Evolutionary conservation across 305 asterid species (phyloP).

Genomic region (Fraxinus albicans): DNA sequence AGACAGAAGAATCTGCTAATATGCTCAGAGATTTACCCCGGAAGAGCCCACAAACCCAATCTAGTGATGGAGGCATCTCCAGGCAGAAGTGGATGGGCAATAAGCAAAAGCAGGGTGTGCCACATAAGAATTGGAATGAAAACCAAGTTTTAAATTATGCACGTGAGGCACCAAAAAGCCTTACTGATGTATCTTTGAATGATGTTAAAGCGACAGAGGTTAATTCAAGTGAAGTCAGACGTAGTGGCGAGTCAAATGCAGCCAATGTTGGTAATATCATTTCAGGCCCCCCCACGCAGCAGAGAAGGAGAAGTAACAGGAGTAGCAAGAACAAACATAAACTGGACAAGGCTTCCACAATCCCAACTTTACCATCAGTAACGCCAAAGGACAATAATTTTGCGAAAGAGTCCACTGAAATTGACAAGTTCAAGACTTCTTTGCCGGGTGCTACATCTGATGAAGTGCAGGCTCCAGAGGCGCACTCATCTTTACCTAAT

Average conservation of each 20-base stretch:
- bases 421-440: conserved; percentile 38
- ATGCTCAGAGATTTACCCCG: conserved; percentile 29
- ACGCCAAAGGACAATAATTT: conserved; percentile 27
- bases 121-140: conserved; percentile 41
- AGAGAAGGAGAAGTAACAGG: conserved; percentile 59
- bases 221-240: conserved; percentile 37
- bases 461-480: conserved; percentile 40
- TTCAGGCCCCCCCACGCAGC: conserved; percentile 47
- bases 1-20: conserved; percentile 39
- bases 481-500: conserved; percentile 33
- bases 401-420: conserved; percentile 38
- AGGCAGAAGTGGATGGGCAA: conserved; percentile 49
- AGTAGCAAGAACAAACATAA: conserved; percentile 59
- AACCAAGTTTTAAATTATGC: conserved; percentile 29
- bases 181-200: conserved; percentile 28
- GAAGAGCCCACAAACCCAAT: conserved; percentile 21
- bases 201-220: conserved; percentile 31
- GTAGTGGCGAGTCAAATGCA: conserved; percentile 36
- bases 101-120: conserved; percentile 57
- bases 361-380: conserved; percentile 35
- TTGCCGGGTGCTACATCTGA: conserved; percentile 37
- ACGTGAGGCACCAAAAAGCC: conserved; percentile 38
- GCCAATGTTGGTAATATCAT: conserved; percentile 30
- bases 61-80: conserved; percentile 49
- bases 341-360: conserved; percentile 38